Conservation (phyloP, 2,329 filamentous ascomycete species). For the Aspergillus japonicus region DNA sequence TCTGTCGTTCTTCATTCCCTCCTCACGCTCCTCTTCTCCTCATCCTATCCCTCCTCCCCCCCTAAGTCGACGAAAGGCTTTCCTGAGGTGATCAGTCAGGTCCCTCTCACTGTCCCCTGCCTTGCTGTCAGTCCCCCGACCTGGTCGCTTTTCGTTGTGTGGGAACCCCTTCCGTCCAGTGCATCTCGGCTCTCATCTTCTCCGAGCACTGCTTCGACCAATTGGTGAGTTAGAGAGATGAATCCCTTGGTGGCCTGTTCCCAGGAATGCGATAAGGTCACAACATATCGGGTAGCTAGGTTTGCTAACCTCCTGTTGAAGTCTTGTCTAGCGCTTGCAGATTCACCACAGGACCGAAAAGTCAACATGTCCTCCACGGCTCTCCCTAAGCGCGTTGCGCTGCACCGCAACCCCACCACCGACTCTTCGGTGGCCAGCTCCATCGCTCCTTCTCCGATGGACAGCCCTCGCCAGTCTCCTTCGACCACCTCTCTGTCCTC, state of each 20-base stretch:
- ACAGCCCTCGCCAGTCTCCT: constrained; percentile 62
- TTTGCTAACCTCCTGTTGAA: background rate
- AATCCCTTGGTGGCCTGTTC: too few species aligned
- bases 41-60: background rate
- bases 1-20: constrained; percentile 13
- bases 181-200: background rate
- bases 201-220: background rate
- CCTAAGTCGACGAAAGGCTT: background rate
- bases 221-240: constrained; percentile 6
- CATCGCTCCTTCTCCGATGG: constrained; percentile 54
- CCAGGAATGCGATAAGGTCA: background rate
- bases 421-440: constrained; percentile 58
- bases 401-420: constrained; percentile 53
- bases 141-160: constrained; percentile 1
- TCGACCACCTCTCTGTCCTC: constrained; percentile 94
- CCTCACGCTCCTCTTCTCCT: constrained; percentile 8
- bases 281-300: background rate
- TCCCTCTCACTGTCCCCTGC: constrained; percentile 7
- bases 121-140: constrained; percentile 6
- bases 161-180: constrained; percentile 12
- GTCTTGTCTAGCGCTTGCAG: constrained; percentile 2
- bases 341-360: background rate
- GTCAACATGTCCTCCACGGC: constrained; percentile 52
- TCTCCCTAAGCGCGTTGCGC: constrained; percentile 46
- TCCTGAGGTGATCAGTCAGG: constrained; percentile 14